Evolutionary conservation across 768 basidiomycete species (phyloP).

Genomic region (Mycena filopes): DNA sequence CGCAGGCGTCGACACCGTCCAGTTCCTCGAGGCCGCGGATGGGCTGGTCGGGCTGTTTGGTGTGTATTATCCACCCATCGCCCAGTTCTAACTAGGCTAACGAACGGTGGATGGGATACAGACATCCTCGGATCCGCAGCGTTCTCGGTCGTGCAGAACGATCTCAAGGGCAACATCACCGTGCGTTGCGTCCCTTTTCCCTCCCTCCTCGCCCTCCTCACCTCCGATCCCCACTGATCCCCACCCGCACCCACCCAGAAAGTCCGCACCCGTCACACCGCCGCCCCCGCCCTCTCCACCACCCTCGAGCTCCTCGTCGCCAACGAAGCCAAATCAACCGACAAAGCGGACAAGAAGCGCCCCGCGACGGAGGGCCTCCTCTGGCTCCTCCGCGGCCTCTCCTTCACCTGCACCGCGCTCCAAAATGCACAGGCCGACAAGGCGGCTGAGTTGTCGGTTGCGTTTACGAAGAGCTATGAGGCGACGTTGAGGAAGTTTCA

Average conservation of each 20-base stretch:
- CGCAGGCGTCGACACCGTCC: conserved; percentile 86
- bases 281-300: conserved; percentile 67
- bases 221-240: conserved; percentile 9
- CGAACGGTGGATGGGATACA: too few relatives aligned
- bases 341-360: conserved; percentile 86
- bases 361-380: conserved; percentile 91
- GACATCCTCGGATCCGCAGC: conserved; percentile 89
- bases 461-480: conserved; percentile 87
- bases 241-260: conserved; percentile 64
- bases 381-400: conserved; percentile 93
- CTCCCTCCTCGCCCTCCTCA: conserved; percentile 3
- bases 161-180: conserved; percentile 91
- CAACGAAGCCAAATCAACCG: too few relatives aligned
- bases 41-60: conserved; percentile 94
- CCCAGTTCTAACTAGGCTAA: too few relatives aligned
- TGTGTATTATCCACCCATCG: too few relatives aligned
- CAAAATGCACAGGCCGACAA: conserved; percentile 75
- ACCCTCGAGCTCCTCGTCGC: conserved; percentile 88
- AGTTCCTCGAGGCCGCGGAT: conserved; percentile 88
- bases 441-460: conserved; percentile 68
- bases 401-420: conserved; percentile 89
- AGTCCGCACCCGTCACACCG: conserved; percentile 84
- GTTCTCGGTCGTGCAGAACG: conserved; percentile 84
- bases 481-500: conserved; percentile 87
- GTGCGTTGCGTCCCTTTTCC: too few relatives aligned